phyloP scores from a whole-genome alignment of 345 rosid genomes.

The Populus simonii region DNA sequence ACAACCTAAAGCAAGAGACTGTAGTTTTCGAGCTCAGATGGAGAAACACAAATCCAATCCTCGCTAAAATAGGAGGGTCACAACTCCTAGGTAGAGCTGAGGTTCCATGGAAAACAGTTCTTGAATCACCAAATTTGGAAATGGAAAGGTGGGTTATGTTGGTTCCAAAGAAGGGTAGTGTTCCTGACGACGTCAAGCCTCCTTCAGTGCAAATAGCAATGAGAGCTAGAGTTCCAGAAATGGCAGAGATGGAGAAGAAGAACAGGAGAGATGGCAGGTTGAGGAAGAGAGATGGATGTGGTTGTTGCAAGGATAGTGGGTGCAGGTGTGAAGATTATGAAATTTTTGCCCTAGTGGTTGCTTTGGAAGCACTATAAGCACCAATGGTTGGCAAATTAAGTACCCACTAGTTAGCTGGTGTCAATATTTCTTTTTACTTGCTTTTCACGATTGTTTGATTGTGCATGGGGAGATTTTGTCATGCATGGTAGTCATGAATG shows the following conservation, averaged over 20 bases:
- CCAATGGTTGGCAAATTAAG: neutral
- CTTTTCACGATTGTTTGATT: neutral
- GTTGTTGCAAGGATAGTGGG: constrained; percentile 25
- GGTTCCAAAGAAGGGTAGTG: constrained; percentile 15
- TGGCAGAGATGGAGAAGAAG: constrained; percentile 11
- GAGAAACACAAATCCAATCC: constrained; percentile 30
- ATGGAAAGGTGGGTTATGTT: constrained; percentile 46
- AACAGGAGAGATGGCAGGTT: constrained; percentile 14
- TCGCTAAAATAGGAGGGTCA: constrained; percentile 45
- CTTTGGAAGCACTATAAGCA: constrained; percentile 43
- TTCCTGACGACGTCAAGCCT: constrained; percentile 27
- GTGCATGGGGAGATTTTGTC: neutral
- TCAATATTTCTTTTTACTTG: neutral
- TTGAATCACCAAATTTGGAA: constrained; percentile 49
- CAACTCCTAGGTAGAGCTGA: constrained; percentile 59
- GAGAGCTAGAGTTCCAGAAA: constrained; percentile 22
- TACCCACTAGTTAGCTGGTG: neutral
- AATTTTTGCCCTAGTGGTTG: constrained; percentile 41
- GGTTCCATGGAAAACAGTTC: constrained; percentile 40
- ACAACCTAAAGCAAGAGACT: constrained; percentile 41
- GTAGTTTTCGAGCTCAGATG: constrained; percentile 61
- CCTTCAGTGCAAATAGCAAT: constrained; percentile 42
- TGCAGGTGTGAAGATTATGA: constrained; percentile 40
- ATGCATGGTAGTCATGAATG: neutral
- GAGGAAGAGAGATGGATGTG: constrained; percentile 28